These are phyloP conservation scores for Brassica incana DNA, from an alignment of 345 rosid genomes.

Conservation along the genomic window DNA sequence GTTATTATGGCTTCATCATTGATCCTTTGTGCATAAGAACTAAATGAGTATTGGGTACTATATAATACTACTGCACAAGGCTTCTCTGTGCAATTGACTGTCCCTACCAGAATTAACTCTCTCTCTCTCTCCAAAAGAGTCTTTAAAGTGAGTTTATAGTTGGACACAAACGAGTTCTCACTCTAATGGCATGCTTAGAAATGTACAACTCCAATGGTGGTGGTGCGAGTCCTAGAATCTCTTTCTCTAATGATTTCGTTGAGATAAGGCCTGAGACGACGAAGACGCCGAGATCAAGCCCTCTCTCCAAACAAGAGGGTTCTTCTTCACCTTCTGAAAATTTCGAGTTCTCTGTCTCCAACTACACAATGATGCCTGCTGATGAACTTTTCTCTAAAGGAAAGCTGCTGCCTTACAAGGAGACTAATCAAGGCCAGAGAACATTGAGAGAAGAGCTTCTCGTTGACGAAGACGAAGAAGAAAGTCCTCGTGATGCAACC, in stretches of 20 bases:
- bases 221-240: slow-evolving; percentile 80
- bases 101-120: slow-evolving; percentile 43
- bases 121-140: slow-evolving; percentile 9
- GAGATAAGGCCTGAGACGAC: slow-evolving; percentile 60
- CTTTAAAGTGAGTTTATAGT: slow-evolving; percentile 27
- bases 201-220: slow-evolving; percentile 69
- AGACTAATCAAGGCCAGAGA: slow-evolving; percentile 60
- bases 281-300: slow-evolving; percentile 36
- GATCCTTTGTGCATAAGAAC: slow-evolving; percentile 50
- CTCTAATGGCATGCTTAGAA: slow-evolving; percentile 77
- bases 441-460: slow-evolving; percentile 92
- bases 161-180: slow-evolving; percentile 27
- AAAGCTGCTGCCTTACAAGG: slow-evolving; percentile 78
- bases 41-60: slow-evolving; percentile 36
- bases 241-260: slow-evolving; percentile 82
- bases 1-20: slow-evolving; percentile 28
- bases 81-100: slow-evolving; percentile 46
- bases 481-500: slow-evolving; percentile 39
- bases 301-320: slow-evolving; percentile 35
- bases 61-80: slow-evolving; percentile 44
- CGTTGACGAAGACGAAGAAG: slow-evolving; percentile 49
- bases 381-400: slow-evolving; percentile 96
- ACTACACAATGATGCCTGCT: slow-evolving; percentile 88
- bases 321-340: slow-evolving; percentile 57
- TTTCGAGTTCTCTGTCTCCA: slow-evolving; percentile 84